Conservation (phyloP, 345 rosid species). For the Capsella bursapastoris region DNA sequence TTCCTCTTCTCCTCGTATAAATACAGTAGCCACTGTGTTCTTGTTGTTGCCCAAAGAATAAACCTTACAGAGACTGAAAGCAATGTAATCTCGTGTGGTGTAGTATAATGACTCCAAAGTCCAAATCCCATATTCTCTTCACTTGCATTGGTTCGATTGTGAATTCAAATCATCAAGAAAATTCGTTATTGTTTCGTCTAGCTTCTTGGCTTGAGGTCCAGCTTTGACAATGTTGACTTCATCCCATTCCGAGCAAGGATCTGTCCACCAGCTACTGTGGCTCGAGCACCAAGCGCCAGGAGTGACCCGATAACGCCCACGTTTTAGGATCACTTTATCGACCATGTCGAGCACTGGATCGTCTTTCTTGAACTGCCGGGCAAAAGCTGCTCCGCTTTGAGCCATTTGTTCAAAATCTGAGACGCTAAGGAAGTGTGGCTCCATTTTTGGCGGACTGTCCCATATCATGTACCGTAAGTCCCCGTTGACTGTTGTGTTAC, state of each 20-base stretch:
- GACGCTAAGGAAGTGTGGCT: conserved; percentile 70
- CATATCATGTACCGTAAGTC: conserved; percentile 90
- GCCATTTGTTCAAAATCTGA: conserved; percentile 74
- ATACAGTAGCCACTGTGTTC: conserved; percentile 40
- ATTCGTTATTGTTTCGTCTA: conserved; percentile 67
- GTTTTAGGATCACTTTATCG: conserved; percentile 75
- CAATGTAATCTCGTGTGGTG: conserved; percentile 46
- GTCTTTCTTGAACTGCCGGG: conserved; percentile 71
- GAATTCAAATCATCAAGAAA: conserved; percentile 76
- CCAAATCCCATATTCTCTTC: conserved; percentile 49
- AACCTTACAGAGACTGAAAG: conserved; percentile 47
- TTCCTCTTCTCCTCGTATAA: conserved; percentile 37
- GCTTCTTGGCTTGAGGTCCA: conserved; percentile 76
- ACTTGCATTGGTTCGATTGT: conserved; percentile 80
- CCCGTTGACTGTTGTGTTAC: conserved; percentile 79
- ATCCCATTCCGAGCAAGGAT: conserved; percentile 98
- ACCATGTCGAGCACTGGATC: conserved; percentile 77
- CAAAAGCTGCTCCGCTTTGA: conserved; percentile 90
- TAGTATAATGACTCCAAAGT: conserved; percentile 24
- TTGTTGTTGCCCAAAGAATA: conserved; percentile 44
- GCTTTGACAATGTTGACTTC: conserved; percentile 78
- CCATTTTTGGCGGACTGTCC: conserved; percentile 99
- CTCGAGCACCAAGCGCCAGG: conserved; percentile 98
- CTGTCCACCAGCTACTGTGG: conserved; percentile 70
- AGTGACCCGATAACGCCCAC: conserved; percentile 57